These are phyloP conservation scores for Eimeria tenella DNA, from an alignment of 169 alveolate genomes.

Conservation along the genomic window DNA sequence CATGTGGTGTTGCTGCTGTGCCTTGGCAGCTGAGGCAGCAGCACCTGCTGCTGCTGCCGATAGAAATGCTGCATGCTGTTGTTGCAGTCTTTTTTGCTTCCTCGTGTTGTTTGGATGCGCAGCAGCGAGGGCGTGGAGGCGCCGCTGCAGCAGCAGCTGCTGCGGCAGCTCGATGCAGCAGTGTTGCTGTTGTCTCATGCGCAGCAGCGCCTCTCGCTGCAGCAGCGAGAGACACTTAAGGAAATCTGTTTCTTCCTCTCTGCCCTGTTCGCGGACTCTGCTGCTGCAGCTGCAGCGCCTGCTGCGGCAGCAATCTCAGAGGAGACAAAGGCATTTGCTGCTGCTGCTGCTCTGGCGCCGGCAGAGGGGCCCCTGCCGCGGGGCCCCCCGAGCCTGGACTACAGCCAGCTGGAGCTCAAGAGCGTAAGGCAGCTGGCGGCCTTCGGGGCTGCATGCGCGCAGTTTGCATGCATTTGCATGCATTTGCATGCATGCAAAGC, in stretches of 20 bases:
- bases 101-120: not conserved
- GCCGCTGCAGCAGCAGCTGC: conserved; percentile 46
- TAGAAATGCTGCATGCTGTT: not conserved
- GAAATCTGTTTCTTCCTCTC: not conserved
- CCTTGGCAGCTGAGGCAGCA: conserved; percentile 5
- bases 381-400: not conserved
- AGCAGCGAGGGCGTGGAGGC: not conserved
- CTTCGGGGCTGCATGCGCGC: not conserved
- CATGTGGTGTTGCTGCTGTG: not conserved
- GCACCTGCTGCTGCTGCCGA: not conserved
- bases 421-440: not conserved
- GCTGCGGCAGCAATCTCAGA: not conserved
- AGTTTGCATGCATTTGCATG: not conserved
- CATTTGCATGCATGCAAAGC: not conserved
- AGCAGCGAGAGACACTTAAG: not conserved
- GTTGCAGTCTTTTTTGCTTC: not conserved
- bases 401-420: conserved; percentile 2
- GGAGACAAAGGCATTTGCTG: not conserved
- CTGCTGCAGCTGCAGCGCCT: not conserved
- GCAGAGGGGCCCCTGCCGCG: conserved; percentile 23
- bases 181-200: conserved; percentile 1
- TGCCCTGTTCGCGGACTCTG: not conserved
- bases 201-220: conserved; percentile 47
- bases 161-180: not conserved
- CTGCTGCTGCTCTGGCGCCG: not conserved